These are phyloP conservation scores for Magnolia changhungtana DNA, from an alignment of 164 flowering plant species.

Conservation along the genomic window DNA sequence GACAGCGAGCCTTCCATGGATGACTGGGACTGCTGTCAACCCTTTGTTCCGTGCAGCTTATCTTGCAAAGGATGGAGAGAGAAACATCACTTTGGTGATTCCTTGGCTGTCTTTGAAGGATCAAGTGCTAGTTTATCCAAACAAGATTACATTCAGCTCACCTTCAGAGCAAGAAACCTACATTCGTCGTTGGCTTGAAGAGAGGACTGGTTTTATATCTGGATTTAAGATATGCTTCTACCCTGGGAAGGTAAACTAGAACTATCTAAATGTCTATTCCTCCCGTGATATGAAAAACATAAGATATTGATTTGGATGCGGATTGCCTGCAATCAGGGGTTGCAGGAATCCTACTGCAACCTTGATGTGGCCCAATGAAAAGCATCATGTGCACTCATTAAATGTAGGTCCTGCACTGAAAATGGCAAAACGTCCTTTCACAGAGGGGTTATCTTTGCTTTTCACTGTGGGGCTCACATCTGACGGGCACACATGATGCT, in stretches of 20 bases:
- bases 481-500: too few species aligned
- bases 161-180: constrained; percentile 76
- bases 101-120: constrained; percentile 87
- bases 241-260: constrained; percentile 73
- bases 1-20: constrained; percentile 98
- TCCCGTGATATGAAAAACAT: too few species aligned
- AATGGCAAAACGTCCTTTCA: too few species aligned
- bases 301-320: too few species aligned
- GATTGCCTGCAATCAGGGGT: too few species aligned
- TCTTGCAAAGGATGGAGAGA: constrained; percentile 64
- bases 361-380: too few species aligned
- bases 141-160: constrained; percentile 48
- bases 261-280: background rate
- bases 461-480: too few species aligned
- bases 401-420: too few species aligned
- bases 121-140: constrained; percentile 73
- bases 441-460: too few species aligned
- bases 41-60: constrained; percentile 96
- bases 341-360: too few species aligned
- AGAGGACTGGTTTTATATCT: constrained; percentile 55
- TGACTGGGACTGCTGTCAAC: constrained; percentile 98
- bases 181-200: constrained; percentile 80
- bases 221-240: constrained; percentile 64
- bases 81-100: constrained; percentile 76
- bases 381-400: too few species aligned